These are phyloP conservation scores for Leucocoprinus sp. DNA, from an alignment of 768 basidiomycete genomes.

Conservation along the genomic window DNA sequence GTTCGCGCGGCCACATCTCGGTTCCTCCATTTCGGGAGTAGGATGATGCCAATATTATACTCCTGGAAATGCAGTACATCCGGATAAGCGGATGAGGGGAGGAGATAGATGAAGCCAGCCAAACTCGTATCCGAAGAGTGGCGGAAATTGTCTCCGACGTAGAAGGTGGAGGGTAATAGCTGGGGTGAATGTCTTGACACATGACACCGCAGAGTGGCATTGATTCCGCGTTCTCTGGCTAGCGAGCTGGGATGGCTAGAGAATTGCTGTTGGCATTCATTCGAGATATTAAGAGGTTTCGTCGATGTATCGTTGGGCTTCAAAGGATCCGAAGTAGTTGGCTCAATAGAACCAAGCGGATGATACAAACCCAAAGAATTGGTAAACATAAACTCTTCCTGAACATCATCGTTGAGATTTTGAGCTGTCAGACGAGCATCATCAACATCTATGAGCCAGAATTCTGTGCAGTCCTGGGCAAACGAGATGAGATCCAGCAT, in stretches of 20 bases:
- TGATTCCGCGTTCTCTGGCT: too few relatives aligned
- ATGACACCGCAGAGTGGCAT: background rate
- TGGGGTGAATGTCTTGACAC: background rate
- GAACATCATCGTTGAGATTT: constrained; percentile 2
- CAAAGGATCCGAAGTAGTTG: background rate
- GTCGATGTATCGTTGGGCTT: background rate
- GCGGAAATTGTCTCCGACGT: background rate
- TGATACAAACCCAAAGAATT: constrained; percentile 1
- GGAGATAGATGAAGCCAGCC: constrained; percentile 38
- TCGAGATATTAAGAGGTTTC: background rate
- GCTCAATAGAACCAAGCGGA: background rate
- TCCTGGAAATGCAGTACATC: constrained; percentile 32
- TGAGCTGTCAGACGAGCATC: background rate
- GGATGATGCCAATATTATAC: constrained; percentile 47
- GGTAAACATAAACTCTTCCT: background rate
- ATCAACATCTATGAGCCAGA: constrained; percentile 33
- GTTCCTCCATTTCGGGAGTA: constrained; percentile 28
- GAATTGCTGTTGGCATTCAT: background rate
- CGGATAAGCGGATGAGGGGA: constrained; percentile 19
- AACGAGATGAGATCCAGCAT: constrained; percentile 34
- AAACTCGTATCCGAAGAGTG: constrained; percentile 2
- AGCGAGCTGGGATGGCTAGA: background rate
- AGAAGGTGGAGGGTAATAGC: background rate
- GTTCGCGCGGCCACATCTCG: constrained; percentile 40
- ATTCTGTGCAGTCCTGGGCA: constrained; percentile 24